phyloP scores from a whole-genome alignment of 345 rosid species.

The Eucalyptus pauciflora region DNA sequence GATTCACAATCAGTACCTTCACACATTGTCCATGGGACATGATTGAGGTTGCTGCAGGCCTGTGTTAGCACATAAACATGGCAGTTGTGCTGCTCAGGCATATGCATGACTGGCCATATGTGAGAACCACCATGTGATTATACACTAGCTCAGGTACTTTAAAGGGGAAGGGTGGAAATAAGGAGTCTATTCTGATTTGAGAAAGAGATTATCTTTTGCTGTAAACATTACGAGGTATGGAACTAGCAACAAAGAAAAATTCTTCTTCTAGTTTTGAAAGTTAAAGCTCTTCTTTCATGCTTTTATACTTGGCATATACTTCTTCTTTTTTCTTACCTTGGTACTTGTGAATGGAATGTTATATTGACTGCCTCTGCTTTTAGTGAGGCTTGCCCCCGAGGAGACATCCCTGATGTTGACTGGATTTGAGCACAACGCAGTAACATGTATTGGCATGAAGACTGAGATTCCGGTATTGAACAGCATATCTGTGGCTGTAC shows the following conservation, averaged over 20 bases:
- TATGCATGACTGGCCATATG: background rate
- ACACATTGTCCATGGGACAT: background rate
- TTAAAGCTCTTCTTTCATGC: background rate
- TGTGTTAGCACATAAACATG: background rate
- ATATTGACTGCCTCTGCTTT: conserved; percentile 17
- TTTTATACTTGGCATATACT: background rate
- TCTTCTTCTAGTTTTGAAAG: background rate
- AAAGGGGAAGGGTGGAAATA: background rate
- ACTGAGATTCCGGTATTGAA: conserved; percentile 57
- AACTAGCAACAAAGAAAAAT: background rate
- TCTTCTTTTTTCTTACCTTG: background rate
- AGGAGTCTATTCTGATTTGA: background rate
- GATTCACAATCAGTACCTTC: background rate
- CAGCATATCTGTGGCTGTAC: background rate
- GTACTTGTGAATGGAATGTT: background rate
- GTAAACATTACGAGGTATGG: background rate
- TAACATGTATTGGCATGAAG: conserved; percentile 79
- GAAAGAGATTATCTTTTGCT: background rate
- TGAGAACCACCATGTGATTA: background rate
- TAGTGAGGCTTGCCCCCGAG: conserved; percentile 96
- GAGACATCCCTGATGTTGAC: conserved; percentile 57
- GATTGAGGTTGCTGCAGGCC: background rate
- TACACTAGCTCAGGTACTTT: background rate
- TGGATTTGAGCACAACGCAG: conserved; percentile 81
- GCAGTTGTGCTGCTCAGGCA: background rate